phyloP scores from a whole-genome alignment of 176 grass and related monocot genomes.

The Phoenix roebelenii region DNA sequence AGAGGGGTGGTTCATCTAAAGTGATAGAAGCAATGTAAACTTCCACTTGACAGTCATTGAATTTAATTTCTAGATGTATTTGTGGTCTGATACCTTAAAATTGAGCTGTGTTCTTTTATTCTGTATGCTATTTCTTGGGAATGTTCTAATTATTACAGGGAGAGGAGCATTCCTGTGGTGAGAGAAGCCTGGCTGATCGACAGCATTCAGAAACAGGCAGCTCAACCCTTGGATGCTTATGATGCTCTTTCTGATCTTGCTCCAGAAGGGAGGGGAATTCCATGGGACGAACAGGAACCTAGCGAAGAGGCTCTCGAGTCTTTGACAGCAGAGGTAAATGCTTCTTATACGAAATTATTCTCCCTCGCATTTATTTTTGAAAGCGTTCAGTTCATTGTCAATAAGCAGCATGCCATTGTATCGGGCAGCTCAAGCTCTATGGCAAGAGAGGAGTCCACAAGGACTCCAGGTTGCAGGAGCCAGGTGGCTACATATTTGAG shows the following conservation, averaged over 20 bases:
- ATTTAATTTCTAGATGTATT: too few species aligned
- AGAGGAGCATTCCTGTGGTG: conserved; percentile 55
- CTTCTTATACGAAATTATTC: too few species aligned
- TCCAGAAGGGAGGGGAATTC: conserved; percentile 46
- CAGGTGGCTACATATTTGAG: conserved; percentile 51
- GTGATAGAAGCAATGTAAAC: conserved; percentile 73
- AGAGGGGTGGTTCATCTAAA: conserved; percentile 52
- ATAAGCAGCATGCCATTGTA: not conserved
- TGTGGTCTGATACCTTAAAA: too few species aligned
- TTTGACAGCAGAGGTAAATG: conserved; percentile 44
- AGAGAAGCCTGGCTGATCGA: conserved; percentile 88
- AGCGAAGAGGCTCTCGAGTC: conserved; percentile 56
- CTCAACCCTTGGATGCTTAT: conserved; percentile 55
- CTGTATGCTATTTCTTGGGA: too few species aligned
- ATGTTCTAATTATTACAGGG: conserved; percentile 26
- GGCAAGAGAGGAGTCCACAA: conserved; percentile 58
- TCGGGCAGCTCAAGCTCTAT: conserved; percentile 60
- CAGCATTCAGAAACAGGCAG: conserved; percentile 52
- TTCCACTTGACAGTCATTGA: too few species aligned
- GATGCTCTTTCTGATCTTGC: conserved; percentile 66
- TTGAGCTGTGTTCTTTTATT: too few species aligned
- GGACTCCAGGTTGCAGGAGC: conserved; percentile 59
- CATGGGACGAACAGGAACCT: conserved; percentile 48
- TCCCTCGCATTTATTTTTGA: too few species aligned
- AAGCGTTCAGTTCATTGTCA: too few species aligned